phyloP scores from a whole-genome alignment of 768 basidiomycete genomes.

The Kwoniella dejecticola region DNA sequence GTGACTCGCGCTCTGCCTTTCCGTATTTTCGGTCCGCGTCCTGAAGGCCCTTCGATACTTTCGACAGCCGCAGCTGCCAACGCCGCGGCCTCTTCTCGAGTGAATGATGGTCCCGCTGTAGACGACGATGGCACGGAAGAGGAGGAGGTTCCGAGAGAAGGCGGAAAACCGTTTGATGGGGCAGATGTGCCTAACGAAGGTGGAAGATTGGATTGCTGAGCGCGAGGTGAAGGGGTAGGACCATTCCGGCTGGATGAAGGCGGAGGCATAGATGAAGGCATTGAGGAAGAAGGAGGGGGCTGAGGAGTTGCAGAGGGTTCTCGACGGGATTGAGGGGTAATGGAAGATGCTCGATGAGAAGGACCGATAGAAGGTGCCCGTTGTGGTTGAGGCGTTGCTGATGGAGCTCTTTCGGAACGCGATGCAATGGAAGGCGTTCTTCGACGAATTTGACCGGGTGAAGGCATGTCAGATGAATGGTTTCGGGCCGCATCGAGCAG shows the following conservation, averaged over 20 bases:
- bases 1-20: slow-evolving; percentile 7
- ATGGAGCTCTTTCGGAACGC: slow-evolving; percentile 12
- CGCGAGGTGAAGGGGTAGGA: background rate
- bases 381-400: slow-evolving; percentile 15
- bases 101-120: background rate
- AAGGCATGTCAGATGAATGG: slow-evolving; percentile 12
- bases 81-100: slow-evolving; percentile 3
- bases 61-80: slow-evolving; percentile 16
- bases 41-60: slow-evolving; percentile 4
- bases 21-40: background rate
- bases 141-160: slow-evolving; percentile 16
- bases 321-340: slow-evolving; percentile 6
- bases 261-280: background rate
- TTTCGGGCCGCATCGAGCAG: slow-evolving; percentile 15
- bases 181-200: slow-evolving; percentile 3
- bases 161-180: slow-evolving; percentile 2
- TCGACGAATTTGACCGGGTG: slow-evolving; percentile 17
- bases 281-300: background rate
- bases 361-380: slow-evolving; percentile 9
- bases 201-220: background rate
- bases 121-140: background rate
- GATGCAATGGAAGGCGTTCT: slow-evolving; percentile 20
- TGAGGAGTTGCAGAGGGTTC: slow-evolving; percentile 14
- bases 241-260: background rate
- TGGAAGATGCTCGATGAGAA: slow-evolving; percentile 8